These are phyloP conservation scores for Coemansia sp. DNA, from an alignment of 192 early-diverging fungal genomes.

Conservation along the genomic window DNA sequence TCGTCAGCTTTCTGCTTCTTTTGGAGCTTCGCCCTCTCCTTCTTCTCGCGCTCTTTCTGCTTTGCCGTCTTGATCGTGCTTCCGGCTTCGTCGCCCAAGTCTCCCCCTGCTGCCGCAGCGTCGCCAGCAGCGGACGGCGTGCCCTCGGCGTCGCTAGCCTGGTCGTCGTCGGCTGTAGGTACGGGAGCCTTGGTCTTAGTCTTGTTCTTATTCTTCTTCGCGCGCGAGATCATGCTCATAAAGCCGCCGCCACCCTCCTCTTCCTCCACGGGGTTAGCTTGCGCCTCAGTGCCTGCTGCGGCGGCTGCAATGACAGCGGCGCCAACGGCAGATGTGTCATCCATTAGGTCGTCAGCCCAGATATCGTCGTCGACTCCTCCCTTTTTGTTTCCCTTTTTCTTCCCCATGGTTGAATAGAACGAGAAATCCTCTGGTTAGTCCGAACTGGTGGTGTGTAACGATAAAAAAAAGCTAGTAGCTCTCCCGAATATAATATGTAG, in stretches of 20 bases:
- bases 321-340: slow-evolving; percentile 18
- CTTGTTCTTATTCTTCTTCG: slow-evolving; percentile 36
- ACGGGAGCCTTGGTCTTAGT: slow-evolving; percentile 15
- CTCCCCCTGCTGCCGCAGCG: slow-evolving; percentile 49
- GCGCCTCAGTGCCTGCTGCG: slow-evolving; percentile 10
- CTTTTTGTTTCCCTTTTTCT: slow-evolving; percentile 28
- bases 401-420: slow-evolving; percentile 15
- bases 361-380: slow-evolving; percentile 22
- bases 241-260: slow-evolving; percentile 13
- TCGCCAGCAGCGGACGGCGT: not conserved
- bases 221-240: slow-evolving; percentile 28
- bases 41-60: slow-evolving; percentile 50
- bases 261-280: slow-evolving; percentile 35
- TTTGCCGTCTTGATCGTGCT: slow-evolving; percentile 58
- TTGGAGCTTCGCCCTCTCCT: slow-evolving; percentile 48
- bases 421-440: not conserved
- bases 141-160: not conserved
- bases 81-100: slow-evolving; percentile 51
- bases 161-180: slow-evolving; percentile 2
- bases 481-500: no score
- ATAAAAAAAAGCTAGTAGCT: not conserved
- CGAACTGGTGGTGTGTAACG: not conserved
- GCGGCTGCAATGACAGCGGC: slow-evolving; percentile 8
- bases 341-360: slow-evolving; percentile 32
- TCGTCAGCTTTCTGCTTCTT: slow-evolving; percentile 53